Base-by-base conservation (phyloP, 129 eudicot genomes). In the Lactuca saligna region DNA sequence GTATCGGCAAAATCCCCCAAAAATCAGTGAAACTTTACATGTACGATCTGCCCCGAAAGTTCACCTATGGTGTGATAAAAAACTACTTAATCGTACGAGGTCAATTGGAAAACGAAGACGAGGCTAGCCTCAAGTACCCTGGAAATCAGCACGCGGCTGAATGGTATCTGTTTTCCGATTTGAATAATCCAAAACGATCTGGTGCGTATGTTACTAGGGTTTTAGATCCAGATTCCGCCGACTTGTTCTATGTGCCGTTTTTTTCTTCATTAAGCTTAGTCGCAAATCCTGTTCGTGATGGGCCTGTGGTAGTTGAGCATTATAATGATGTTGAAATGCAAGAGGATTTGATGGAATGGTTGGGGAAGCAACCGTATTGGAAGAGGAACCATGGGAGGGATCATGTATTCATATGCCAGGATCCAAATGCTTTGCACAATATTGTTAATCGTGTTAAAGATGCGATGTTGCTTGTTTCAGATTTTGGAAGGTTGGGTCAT, bases 121-220 rank as follows among this genome's bases (percentile, higher is more conserved):
- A 29, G 1, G 38, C 74, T 16, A 39, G 35, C 74, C 57, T 81
- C 3, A 93, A 86, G 82, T 93, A 93, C 49, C 98, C 98, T 3
- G 98, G 98, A n/a, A 81, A 93, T 58, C 98, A 93, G 80, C 98
- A 93, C 62, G 78, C 91, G 10, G 98, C 96, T n/a, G 98, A 93
- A 74, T 93, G 98, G 98, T 78, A 89, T 55, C 69, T 93, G 63
- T 93, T 89, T 42, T 33, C 74, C 25, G 96, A 93, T 77, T 65
- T 93, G 75, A 86, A 41, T 33, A 69, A 76, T 16, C 38, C 68
- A 2, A 80, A 68, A 29, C 75, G 91, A 35, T 61, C 73, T 20
- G 79, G 63, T 13, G 79, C 90, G 15, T 61, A 81, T 9, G 87
- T 93, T 54, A 50, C 56, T 51, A 74, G 95, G 84, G 98, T 93